Evolutionary conservation across 495 filamentous ascomycete species (phyloP).

Genomic region (Trichoderma erinaceum): DNA sequence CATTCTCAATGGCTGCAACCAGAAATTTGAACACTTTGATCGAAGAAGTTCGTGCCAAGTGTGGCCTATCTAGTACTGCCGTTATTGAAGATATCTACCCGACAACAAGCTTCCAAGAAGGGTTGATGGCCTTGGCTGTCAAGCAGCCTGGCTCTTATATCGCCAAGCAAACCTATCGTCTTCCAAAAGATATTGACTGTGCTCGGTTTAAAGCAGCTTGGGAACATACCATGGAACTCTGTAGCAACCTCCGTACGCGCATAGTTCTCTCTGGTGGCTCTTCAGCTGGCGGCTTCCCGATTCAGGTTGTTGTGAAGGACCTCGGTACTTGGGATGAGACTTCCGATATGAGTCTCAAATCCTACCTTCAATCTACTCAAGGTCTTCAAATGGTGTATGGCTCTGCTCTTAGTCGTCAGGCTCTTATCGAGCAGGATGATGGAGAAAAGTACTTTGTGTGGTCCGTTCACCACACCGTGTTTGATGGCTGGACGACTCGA

Average conservation of each 20-base stretch:
- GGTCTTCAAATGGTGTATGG: not conserved
- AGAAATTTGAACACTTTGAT: not conserved
- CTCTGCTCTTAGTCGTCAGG: not conserved
- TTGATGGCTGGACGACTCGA: conserved; percentile 11
- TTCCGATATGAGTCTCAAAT: not conserved
- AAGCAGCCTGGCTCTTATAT: conserved; percentile 38
- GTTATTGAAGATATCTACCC: conserved; percentile 26
- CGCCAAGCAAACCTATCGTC: conserved; percentile 35
- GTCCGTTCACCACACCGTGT: conserved; percentile 8
- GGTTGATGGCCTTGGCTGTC: conserved; percentile 41
- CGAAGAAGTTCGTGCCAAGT: not conserved
- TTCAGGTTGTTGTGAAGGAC: conserved; percentile 23
- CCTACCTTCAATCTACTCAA: not conserved
- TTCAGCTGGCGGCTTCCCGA: too few species aligned
- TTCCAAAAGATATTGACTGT: conserved; percentile 37
- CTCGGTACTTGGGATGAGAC: not conserved
- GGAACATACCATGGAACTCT: conserved; percentile 44
- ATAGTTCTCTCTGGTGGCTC: conserved; percentile 18
- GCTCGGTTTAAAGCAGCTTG: conserved; percentile 42
- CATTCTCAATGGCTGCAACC: not conserved
- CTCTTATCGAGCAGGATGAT: conserved; percentile 13
- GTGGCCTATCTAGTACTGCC: not conserved
- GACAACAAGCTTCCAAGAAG: conserved; percentile 51
- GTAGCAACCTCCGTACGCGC: conserved; percentile 61
- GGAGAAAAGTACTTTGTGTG: conserved; percentile 19